Evolutionary conservation across 305 asterid species (phyloP).

Genomic region (Rubia occidens): DNA sequence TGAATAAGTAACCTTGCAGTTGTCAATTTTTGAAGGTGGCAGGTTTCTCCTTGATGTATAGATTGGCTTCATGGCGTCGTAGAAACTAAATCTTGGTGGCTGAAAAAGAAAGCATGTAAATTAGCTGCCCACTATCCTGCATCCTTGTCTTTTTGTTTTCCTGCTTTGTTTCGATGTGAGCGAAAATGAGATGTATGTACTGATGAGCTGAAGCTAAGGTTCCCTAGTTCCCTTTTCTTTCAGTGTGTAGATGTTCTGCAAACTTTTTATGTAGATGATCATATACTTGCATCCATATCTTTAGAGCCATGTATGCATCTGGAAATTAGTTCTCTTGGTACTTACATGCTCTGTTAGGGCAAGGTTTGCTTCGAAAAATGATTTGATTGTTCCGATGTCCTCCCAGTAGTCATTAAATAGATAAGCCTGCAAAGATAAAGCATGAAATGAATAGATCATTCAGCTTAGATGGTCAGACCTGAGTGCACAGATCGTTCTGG

Average conservation of each 20-base stretch:
- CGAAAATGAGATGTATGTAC: neutral
- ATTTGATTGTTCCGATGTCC: constrained; percentile 93
- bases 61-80: constrained; percentile 87
- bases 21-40: constrained; percentile 85
- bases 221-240: neutral
- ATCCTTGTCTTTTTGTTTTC: neutral
- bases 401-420: constrained; percentile 93
- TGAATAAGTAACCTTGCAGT: constrained; percentile 61
- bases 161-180: neutral
- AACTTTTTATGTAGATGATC: too few species aligned
- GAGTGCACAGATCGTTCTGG: neutral
- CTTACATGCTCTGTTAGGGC: constrained; percentile 96
- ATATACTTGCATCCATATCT: neutral
- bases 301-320: neutral
- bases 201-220: neutral
- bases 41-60: constrained; percentile 88
- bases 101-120: constrained; percentile 24
- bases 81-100: constrained; percentile 97
- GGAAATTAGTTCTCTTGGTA: constrained; percentile 4
- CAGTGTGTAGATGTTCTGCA: neutral
- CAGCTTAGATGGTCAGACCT: neutral
- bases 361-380: constrained; percentile 92
- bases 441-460: neutral
- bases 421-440: constrained; percentile 53
- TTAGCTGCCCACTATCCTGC: neutral